phyloP scores from a whole-genome alignment of 805 yeast species.

The Candida qinlingensis region DNA sequence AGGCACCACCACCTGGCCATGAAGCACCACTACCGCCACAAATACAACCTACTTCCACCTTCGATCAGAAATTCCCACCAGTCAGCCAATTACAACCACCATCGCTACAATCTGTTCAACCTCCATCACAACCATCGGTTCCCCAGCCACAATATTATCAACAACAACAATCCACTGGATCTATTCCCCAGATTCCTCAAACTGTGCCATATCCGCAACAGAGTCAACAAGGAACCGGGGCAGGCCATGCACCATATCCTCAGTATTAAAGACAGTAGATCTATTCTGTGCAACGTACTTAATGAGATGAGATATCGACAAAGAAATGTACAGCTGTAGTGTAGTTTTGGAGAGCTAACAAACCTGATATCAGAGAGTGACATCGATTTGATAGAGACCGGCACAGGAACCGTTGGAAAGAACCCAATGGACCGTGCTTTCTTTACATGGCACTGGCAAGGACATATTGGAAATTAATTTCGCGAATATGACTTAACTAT shows the following conservation, averaged over 20 bases:
- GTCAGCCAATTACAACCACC: neutral
- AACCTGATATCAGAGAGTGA: no score
- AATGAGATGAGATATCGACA: no score
- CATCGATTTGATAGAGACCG: no score
- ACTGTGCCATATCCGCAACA: constrained; percentile 1
- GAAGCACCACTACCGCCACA: neutral
- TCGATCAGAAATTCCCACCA: constrained; percentile 3
- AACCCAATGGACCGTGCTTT: no score
- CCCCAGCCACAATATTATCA: neutral
- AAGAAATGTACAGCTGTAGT: neutral
- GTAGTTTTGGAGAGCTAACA: neutral
- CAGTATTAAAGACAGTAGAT: neutral
- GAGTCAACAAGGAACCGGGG: neutral
- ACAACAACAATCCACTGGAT: neutral
- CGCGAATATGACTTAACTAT: no score
- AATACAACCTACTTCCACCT: constrained; percentile 5
- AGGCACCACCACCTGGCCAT: neutral
- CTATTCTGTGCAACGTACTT: no score
- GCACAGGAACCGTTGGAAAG: no score
- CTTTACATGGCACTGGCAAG: no score
- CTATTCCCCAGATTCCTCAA: constrained; percentile 9
- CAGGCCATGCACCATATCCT: constrained; percentile 5
- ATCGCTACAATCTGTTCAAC: neutral
- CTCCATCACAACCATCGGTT: neutral
- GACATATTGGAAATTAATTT: no score